A percentile compares a stretch with the other conserved stretches of the same genome.
Evolutionary conservation across 306 rosid genomes (phyloP).

Genomic region (Dicorynia guianensis): DNA sequence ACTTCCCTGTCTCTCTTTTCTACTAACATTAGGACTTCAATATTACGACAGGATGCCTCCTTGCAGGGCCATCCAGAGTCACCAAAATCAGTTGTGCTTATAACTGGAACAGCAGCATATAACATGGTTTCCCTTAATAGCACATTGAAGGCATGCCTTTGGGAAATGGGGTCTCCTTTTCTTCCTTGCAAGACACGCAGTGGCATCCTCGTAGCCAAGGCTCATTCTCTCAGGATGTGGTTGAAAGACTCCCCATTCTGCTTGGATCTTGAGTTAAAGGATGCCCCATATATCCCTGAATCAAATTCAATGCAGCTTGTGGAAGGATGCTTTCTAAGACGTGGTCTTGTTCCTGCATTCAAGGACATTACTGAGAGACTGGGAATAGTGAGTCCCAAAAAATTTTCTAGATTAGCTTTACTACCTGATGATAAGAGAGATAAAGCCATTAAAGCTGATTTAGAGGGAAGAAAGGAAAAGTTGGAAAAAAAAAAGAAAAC

Average conservation of each 20-base stretch:
- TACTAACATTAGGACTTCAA: constrained; percentile 35
- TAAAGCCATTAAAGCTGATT: constrained; percentile 70
- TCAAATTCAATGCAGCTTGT: constrained; percentile 79
- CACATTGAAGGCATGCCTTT: constrained; percentile 84
- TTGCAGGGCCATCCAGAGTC: constrained; percentile 91
- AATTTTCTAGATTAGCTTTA: constrained; percentile 86
- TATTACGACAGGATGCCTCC: constrained; percentile 83
- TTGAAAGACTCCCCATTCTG: constrained; percentile 96
- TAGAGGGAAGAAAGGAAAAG: constrained; percentile 78
- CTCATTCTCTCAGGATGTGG: constrained; percentile 98
- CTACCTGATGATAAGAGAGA: constrained; percentile 81
- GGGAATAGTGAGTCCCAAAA: constrained; percentile 86
- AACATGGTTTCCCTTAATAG: constrained; percentile 85
- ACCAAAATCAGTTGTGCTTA: constrained; percentile 89
- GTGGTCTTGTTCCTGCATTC: constrained; percentile 92
- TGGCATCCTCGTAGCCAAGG: constrained; percentile 91
- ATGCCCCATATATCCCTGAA: constrained; percentile 66
- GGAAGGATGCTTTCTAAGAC: constrained; percentile 84
- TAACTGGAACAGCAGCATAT: constrained; percentile 91
- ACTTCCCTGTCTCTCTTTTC: constrained; percentile 16
- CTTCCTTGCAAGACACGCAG: constrained; percentile 83
- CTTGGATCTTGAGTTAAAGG: constrained; percentile 90
- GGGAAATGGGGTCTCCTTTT: constrained; percentile 99
- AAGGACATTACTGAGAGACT: constrained; percentile 77
- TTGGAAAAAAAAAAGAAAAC: constrained; percentile 71